phyloP scores from a whole-genome alignment of 805 yeast genomes.

The Saturnispora sanitii region DNA sequence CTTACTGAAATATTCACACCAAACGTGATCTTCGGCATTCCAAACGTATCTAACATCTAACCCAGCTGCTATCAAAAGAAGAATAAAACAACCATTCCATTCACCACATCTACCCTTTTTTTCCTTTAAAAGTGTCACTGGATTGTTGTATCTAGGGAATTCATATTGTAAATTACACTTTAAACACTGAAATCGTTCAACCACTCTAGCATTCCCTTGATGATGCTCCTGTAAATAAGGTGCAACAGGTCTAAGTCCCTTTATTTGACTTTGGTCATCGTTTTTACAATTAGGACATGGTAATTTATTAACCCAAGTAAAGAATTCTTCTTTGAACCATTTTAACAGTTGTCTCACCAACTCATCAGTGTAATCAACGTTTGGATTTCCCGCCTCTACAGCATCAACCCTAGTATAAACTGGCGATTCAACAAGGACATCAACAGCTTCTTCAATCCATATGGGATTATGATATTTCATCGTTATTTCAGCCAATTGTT shows the following conservation, averaged over 20 bases:
- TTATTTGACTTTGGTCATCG: constrained; percentile 31
- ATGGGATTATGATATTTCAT: constrained; percentile 1
- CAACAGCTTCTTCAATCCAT: constrained; percentile 47
- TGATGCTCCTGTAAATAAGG: constrained; percentile 31
- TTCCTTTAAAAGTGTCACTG: constrained; percentile 45
- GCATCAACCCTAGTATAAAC: constrained; percentile 43
- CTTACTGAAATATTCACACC: constrained; percentile 82
- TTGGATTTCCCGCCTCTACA: constrained; percentile 12
- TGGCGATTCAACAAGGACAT: constrained; percentile 48
- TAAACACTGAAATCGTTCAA: constrained; percentile 57
- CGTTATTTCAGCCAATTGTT: background rate
- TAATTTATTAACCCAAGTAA: constrained; percentile 74
- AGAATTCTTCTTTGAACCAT: constrained; percentile 74
- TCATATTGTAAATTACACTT: constrained; percentile 38
- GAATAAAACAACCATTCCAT: constrained; percentile 80
- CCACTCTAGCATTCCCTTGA: constrained; percentile 42
- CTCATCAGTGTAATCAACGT: constrained; percentile 42
- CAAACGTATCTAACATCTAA: constrained; percentile 62
- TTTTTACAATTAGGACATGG: constrained; percentile 45
- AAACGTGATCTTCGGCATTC: constrained; percentile 91
- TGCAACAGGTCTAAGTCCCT: constrained; percentile 27
- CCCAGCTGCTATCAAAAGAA: constrained; percentile 59
- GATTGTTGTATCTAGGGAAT: constrained; percentile 73
- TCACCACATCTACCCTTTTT: constrained; percentile 89
- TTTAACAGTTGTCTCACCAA: constrained; percentile 46